These are phyloP conservation scores for Pseudogymnoascus sp. DNA, from an alignment of 2,329 filamentous ascomycete genomes.

Conservation along the genomic window DNA sequence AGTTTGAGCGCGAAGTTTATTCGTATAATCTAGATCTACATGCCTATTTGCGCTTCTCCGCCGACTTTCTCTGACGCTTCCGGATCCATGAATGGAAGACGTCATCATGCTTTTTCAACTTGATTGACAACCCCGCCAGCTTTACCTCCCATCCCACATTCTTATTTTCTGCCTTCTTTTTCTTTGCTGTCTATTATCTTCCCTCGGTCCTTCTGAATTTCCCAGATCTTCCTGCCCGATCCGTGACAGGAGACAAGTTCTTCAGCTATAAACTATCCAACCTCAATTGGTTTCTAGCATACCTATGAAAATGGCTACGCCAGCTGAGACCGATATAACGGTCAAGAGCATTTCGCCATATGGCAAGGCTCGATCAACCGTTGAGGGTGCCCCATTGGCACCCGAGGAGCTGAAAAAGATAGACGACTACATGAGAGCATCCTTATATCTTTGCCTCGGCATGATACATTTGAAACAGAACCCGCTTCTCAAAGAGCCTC, in stretches of 20 bases:
- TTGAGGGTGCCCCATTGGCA: conserved; percentile 52
- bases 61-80: background rate
- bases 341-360: conserved; percentile 53
- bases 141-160: background rate
- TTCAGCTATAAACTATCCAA: background rate
- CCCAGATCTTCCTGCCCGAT: background rate
- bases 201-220: background rate
- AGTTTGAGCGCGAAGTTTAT: background rate
- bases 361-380: conserved; percentile 55
- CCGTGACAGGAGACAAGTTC: no score
- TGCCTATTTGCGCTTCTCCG: background rate
- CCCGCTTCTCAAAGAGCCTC: conserved; percentile 59
- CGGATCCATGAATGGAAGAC: background rate
- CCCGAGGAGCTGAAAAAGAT: conserved; percentile 58
- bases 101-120: background rate
- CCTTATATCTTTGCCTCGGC: conserved; percentile 64
- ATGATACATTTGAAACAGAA: conserved; percentile 76
- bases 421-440: conserved; percentile 66
- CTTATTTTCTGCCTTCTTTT: background rate
- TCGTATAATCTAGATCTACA: background rate
- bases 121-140: background rate
- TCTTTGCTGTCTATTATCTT: background rate
- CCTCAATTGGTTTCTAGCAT: background rate
- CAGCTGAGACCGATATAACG: conserved; percentile 26
- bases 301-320: conserved; percentile 3